phyloP scores from a whole-genome alignment of 768 basidiomycete genomes.

The Mycena floridula region DNA sequence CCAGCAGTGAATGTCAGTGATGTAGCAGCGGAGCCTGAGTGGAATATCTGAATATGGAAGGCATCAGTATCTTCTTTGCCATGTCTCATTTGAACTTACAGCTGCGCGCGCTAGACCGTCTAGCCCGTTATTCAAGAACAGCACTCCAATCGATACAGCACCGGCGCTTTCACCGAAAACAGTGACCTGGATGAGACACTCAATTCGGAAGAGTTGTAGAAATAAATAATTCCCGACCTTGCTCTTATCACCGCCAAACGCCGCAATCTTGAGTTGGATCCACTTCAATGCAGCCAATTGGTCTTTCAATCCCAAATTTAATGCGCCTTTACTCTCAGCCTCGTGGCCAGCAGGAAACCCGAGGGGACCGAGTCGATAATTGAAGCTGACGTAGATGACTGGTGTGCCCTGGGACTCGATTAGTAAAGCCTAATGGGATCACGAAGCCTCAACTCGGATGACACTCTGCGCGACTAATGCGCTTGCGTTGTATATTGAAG shows the following conservation, averaged over 20 bases:
- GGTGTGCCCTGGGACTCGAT: conserved; percentile 29
- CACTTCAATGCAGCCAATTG: conserved; percentile 38
- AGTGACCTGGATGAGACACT: conserved; percentile 33
- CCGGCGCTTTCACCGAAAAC: conserved; percentile 45
- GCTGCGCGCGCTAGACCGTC: conserved; percentile 21
- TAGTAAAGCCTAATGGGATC: neutral
- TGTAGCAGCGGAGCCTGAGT: too few species aligned
- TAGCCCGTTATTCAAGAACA: conserved; percentile 26
- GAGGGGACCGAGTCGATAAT: conserved; percentile 45
- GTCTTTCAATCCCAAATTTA: conserved; percentile 43
- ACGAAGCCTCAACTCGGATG: conserved; percentile 5
- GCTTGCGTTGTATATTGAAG: conserved; percentile 21
- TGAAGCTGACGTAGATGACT: conserved; percentile 40
- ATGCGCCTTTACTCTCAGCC: conserved; percentile 30
- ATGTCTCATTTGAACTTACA: too few species aligned
- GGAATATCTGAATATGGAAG: too few species aligned
- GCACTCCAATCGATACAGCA: conserved; percentile 32
- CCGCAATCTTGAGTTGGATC: conserved; percentile 54
- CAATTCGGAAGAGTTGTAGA: neutral
- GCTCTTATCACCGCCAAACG: conserved; percentile 50
- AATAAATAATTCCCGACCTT: conserved; percentile 17
- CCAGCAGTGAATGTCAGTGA: too few species aligned
- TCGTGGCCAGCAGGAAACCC: conserved; percentile 39
- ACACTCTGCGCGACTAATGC: conserved; percentile 12
- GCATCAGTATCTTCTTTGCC: too few species aligned